These are phyloP conservation scores for Rhizophagus sp. DNA, from an alignment of 192 early-diverging fungal species.

Conservation along the genomic window DNA sequence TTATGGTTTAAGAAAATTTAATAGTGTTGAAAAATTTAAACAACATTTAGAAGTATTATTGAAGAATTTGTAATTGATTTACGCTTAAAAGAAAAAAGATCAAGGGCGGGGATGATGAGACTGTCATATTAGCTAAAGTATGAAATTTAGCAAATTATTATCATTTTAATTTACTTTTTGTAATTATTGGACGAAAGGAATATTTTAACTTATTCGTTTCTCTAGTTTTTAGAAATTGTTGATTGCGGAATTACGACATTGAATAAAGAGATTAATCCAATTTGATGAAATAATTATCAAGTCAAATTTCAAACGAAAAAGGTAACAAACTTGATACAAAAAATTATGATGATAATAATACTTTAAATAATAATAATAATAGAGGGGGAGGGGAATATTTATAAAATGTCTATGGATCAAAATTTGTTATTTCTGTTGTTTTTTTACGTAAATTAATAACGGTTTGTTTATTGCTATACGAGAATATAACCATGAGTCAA, in stretches of 20 bases:
- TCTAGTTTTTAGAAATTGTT: background rate
- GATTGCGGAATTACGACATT: background rate
- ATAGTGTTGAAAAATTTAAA: background rate
- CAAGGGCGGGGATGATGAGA: background rate
- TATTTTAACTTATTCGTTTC: background rate
- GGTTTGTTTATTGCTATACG: no score
- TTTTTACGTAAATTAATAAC: no score
- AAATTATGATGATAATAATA: background rate
- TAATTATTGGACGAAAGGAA: no score
- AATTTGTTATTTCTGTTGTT: background rate
- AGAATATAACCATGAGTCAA: no score
- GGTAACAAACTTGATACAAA: background rate
- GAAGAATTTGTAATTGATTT: background rate
- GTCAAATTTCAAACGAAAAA: constrained; percentile 1
- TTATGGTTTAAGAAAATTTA: constrained; percentile 15
- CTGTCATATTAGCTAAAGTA: background rate
- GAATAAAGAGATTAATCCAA: background rate
- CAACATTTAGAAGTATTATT: background rate
- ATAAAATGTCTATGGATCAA: background rate
- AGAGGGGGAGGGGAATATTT: background rate
- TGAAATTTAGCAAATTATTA: background rate
- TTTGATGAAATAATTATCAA: background rate
- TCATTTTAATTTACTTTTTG: no score
- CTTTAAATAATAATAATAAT: background rate
- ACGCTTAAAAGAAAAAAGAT: background rate